Base-by-base conservation (phyloP, 2,329 filamentous ascomycete genomes). In the Cadophora sp. region DNA sequence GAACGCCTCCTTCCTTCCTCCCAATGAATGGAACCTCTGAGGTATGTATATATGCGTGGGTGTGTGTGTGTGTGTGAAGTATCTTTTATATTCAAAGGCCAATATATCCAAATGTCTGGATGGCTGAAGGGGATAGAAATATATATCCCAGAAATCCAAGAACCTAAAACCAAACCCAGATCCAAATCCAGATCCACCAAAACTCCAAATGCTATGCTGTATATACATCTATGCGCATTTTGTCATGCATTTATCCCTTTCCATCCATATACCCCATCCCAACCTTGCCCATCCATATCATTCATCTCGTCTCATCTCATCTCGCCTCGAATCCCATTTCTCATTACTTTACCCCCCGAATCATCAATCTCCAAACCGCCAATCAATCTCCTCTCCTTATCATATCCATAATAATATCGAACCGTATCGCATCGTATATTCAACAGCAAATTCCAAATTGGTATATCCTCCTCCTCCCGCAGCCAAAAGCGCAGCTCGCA, bases 151-250 rank as follows among this genome's bases (percentile, higher is more conserved):
- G 24, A 4, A 53, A 16, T 53, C 41, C 27, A 30, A 30, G 13
- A 50, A 13, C 22, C 18, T n/a, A n/a, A 20, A 18, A 4, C 4
- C 14, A 41, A 59, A 11, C 39, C 9, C n/a, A 24, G 24, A 16
- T n/a, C 14, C 14, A n/a, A 45, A 45, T 13, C 33, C 20, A 43
- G 22, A 39, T 39, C 4, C 33, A 22, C 39, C 39, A n/a, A 59
- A 55, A 65, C 33, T 62, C 47, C 56, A 59, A 66, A 61, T 55
- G 48, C 59, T 47, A 62, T 66, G 64, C 64, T 68, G 64, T 70
- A 64, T 62, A 66, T 65, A 70, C 50, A 63, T 50, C 55, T 65
- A 59, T 60, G 39, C 27, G 39, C 53, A 62, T 59, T 30, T 30
- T n/a, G 1, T 51, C 43, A 41, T 51, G 20, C 56, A 47, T 50